A percentile compares a stretch with the other conserved stretches of the same genome.
These are phyloP conservation scores for Grosmannia serpens DNA, from an alignment of 2,329 filamentous ascomycete species.

Conservation along the genomic window DNA sequence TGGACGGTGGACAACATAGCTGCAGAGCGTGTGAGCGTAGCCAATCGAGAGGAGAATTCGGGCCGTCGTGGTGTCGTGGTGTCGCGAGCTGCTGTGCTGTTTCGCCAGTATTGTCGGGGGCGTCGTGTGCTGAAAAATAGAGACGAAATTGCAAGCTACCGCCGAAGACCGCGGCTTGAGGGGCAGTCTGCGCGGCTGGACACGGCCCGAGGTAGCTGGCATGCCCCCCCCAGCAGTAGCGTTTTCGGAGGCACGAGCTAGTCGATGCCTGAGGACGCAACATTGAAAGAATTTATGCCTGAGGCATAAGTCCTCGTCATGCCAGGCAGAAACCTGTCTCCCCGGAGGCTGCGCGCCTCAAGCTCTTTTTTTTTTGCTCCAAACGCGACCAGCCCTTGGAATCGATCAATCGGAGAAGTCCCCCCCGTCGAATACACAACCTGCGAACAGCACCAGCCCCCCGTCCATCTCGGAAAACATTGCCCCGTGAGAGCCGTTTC, in stretches of 20 bases:
- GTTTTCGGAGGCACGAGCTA: neutral
- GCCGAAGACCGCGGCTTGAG: neutral
- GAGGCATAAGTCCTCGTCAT: neutral
- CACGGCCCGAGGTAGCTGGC: conserved; percentile 25
- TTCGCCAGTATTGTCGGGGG: neutral
- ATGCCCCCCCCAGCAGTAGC: too few species aligned
- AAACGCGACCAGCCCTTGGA: conserved; percentile 6
- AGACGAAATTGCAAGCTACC: neutral
- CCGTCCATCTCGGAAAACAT: neutral
- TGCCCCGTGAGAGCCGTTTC: neutral
- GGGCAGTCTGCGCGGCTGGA: conserved; percentile 19
- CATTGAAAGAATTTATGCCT: neutral
- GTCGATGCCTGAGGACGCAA: neutral
- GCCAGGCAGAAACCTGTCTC: conserved; percentile 4
- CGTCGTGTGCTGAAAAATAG: neutral
- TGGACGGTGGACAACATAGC: conserved; percentile 12
- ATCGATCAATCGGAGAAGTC: conserved; percentile 1
- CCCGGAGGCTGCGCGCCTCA: neutral
- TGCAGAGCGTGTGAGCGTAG: neutral
- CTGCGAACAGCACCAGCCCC: neutral
- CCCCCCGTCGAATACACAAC: neutral
- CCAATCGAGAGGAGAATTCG: neutral
- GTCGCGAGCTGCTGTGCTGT: neutral
- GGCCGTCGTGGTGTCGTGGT: neutral
- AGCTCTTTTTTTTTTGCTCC: conserved; percentile 4